Base-by-base conservation (phyloP, 352 stramenopile species). In the Peronosclerospora sorghi region DNA sequence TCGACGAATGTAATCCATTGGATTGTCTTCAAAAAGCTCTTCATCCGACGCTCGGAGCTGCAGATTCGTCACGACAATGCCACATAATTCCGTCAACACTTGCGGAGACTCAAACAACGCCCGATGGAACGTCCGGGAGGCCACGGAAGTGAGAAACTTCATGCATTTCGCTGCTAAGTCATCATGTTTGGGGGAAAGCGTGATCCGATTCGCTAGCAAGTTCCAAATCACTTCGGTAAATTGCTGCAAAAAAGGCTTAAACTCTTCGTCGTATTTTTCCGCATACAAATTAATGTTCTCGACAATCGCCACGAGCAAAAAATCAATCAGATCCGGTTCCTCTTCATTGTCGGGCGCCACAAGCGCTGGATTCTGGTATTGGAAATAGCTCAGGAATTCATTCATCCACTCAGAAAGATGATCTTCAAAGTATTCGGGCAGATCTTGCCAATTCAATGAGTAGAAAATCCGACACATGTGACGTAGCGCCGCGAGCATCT, bases 341-440 rank as follows among this genome's bases (percentile, higher is more conserved):
- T 95, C 78, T 38, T 98, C 95, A 37, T 98, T 95, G 55, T 94
- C 78, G 9, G 66, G 48, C 44, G 97, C 85, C 4, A 93, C 69
- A n/a, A 98, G 62, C 13, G 82, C 45, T 1, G 92, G 59, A 79
- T 98, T 97, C 44, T 91, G 77, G 58, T 97, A 98, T 49, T 68
- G 65, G 28, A 99, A 84, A 54, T 96, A 97, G 41, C 80, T 91
- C 26, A 96, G 60, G 61, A 99, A 99, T 41, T 89, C 81, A 7
- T 59, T 62, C 95, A 98, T 98, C 94, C 95, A 99, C 54, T 93
- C 68, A 4, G 62, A 56, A 49, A 98, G 96, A 64, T 99, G 83
- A 73, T 99, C 96, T 66, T 99, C 96, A 62, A 99, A 99, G 56
- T 89, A 98, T 59, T 98, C 96, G 0, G 96, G 96, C 17, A 99